A percentile compares a stretch with the other conserved stretches of the same genome.
phyloP scores from a whole-genome alignment of 2,329 filamentous ascomycete species.

The Alternaria sp. region DNA sequence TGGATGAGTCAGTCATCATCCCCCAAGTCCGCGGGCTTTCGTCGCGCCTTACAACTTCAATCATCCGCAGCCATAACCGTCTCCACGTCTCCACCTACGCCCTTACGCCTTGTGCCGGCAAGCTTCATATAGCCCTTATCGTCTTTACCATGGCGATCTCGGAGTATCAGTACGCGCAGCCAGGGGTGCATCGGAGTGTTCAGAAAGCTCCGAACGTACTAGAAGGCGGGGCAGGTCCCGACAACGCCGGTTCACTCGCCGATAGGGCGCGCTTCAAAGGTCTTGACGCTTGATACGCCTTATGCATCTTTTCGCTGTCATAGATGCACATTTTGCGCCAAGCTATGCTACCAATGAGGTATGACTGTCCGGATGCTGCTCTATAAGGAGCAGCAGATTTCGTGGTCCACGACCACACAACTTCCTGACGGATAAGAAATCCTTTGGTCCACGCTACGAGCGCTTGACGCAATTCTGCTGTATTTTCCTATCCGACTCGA shows the following conservation, averaged over 20 bases:
- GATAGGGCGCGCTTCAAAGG: conserved; percentile 4
- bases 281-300: conserved; percentile 1
- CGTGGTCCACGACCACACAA: background rate
- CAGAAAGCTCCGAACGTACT: conserved; percentile 4
- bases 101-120: background rate
- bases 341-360: conserved; percentile 2
- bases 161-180: background rate
- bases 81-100: background rate
- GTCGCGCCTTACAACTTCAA: background rate
- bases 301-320: background rate
- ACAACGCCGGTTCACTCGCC: conserved; percentile 7
- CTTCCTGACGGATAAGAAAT: background rate
- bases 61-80: background rate
- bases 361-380: conserved; percentile 1
- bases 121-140: background rate
- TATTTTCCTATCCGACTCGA: background rate
- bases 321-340: conserved; percentile 8
- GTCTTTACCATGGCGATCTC: background rate
- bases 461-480: background rate
- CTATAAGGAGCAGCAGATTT: background rate
- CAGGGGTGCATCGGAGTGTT: background rate
- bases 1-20: background rate
- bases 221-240: conserved; percentile 7
- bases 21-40: conserved; percentile 3
- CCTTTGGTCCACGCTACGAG: conserved; percentile 1